Percentiles rank a stretch among this genome's conserved stretches.
Evolutionary conservation across 2,329 filamentous ascomycete species (phyloP).

Genomic region (Xylaria sp.): DNA sequence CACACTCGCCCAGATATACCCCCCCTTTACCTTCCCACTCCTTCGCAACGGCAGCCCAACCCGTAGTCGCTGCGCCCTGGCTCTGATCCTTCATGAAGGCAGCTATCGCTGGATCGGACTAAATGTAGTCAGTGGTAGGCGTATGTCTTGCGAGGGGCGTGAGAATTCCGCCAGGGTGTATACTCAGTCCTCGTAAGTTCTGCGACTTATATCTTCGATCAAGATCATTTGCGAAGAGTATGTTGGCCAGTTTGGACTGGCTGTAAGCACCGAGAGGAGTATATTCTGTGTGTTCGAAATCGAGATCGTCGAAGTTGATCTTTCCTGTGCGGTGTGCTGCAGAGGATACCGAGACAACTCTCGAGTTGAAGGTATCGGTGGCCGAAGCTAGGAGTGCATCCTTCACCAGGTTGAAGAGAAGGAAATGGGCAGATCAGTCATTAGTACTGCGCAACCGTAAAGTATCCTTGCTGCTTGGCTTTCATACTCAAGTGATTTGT

Average conservation of each 20-base stretch:
- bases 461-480: background rate
- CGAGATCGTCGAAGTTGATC: background rate
- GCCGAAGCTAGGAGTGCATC: background rate
- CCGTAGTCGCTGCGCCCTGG: background rate
- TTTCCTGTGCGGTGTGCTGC: background rate
- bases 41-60: background rate
- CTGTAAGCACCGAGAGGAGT: background rate
- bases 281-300: background rate
- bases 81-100: background rate
- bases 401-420: background rate
- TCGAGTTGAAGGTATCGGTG: background rate
- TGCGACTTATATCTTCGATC: background rate
- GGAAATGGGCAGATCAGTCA: background rate
- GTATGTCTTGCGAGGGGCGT: background rate
- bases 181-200: background rate
- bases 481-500: conserved; percentile 16
- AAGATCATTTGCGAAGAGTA: background rate
- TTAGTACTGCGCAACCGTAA: background rate
- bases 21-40: too few species aligned
- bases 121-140: background rate
- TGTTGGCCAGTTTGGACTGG: background rate
- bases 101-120: background rate
- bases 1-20: too few species aligned
- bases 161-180: background rate
- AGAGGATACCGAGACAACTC: background rate